These are phyloP conservation scores for Vitis vinifera DNA, from an alignment of 164 flowering plant genomes.

Conservation along the genomic window DNA sequence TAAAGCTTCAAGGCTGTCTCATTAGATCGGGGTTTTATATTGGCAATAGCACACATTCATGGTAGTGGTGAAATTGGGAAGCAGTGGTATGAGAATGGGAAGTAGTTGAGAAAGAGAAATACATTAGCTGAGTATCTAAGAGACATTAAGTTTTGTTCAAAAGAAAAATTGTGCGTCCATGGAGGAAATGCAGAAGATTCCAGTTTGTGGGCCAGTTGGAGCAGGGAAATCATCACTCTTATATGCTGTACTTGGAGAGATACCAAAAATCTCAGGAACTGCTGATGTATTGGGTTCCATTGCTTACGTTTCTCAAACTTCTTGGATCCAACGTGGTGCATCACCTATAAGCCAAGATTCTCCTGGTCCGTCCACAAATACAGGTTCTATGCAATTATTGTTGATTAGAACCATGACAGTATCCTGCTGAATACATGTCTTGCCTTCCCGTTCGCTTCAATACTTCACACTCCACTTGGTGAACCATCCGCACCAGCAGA, in stretches of 20 bases:
- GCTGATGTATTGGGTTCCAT: conserved; percentile 60
- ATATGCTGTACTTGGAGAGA: conserved; percentile 80
- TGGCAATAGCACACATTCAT: conserved; percentile 85
- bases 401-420: no score
- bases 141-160: conserved; percentile 65
- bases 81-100: conserved; percentile 95
- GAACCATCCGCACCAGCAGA: no score
- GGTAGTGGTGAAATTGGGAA: conserved; percentile 99
- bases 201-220: conserved; percentile 93
- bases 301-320: conserved; percentile 82
- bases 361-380: no score
- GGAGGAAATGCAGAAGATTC: conserved; percentile 93
- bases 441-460: no score
- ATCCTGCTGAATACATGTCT: no score
- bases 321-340: conserved; percentile 87
- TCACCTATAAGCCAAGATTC: no score
- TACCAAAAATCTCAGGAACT: conserved; percentile 66
- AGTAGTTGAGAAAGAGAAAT: conserved; percentile 75
- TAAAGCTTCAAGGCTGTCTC: conserved; percentile 69
- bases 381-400: no score
- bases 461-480: no score
- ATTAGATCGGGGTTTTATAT: conserved; percentile 75
- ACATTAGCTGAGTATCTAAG: conserved; percentile 85
- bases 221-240: conserved; percentile 84
- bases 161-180: conserved; percentile 75